Base-by-base conservation (phyloP, 1,139 yeast genomes). In the Zygoascus hellenicus region DNA sequence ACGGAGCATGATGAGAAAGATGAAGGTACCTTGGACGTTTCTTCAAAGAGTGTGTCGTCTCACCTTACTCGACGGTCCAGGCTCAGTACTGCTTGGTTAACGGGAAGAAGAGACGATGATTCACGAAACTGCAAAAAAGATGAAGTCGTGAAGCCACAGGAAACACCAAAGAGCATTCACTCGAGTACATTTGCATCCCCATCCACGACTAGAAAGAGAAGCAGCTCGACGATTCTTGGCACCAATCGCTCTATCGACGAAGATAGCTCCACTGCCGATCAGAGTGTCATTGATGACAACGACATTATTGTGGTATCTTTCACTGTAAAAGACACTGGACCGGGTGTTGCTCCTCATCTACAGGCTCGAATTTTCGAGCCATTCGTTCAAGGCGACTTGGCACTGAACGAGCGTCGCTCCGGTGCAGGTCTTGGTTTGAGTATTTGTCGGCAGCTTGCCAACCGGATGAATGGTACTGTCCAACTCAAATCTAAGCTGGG, bases 351-450 rank as follows among this genome's bases (percentile, higher is more conserved):
- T 46, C 81, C 84, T 11, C 79, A 82, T 2, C 66, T 88, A 50
- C 96, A 87, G 60, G 81, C 81, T 43, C 80, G 83, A 54, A 92
- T 89, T 5, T 89, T 89, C 66, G 96, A 89, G 58, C 96, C 97
- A 1, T 89, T 89, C 68, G 89, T 88, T 30, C 96, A 89, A 66
- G 97, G 96, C 44, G 96, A 89, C 60, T 95, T 87, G 64, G 88
- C 95, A 0, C 70, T 87, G 35, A 82, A 94, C 2, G 74, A 96
- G 64, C 84, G 90, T 50, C 81, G 84, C 61, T 95, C 96, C 48
- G 97, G 97, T 58, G 90, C 96, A 1, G 97, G 97, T 9, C 71
- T 89, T 48, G 97, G 97, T 1, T 72, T 89, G 45, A 85, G 95
- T 0, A 90, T 90, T 59, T 90, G 96, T 65, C 75, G 89, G 48